A percentile compares a stretch with the other conserved stretches of the same genome.
Evolutionary conservation across 768 basidiomycete species (phyloP).

Genomic region (Amanita rimosa): DNA sequence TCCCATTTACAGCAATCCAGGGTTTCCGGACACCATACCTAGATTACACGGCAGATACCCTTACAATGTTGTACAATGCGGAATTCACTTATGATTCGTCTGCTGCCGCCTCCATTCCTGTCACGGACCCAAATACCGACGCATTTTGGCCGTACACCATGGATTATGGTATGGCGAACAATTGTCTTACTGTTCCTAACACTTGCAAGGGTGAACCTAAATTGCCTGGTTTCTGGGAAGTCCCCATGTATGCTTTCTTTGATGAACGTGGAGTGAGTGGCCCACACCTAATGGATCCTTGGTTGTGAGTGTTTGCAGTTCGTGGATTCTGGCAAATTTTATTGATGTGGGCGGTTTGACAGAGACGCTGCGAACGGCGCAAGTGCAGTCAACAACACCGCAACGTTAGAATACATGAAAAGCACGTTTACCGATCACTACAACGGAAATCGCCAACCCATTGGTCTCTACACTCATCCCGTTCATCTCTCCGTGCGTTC

Average conservation of each 20-base stretch:
- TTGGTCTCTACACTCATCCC: constrained; percentile 76
- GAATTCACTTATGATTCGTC: constrained; percentile 68
- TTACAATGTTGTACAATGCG: constrained; percentile 40
- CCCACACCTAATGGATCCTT: constrained; percentile 73
- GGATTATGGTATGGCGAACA: constrained; percentile 70
- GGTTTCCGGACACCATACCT: constrained; percentile 78
- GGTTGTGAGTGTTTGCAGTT: constrained; percentile 41
- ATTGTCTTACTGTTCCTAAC: constrained; percentile 45
- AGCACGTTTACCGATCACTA: constrained; percentile 67
- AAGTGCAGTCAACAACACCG: constrained; percentile 38
- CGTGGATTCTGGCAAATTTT: neutral
- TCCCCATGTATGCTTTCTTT: constrained; percentile 77
- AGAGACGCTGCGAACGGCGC: constrained; percentile 48
- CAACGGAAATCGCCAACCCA: constrained; percentile 62
- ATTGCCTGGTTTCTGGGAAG: constrained; percentile 74
- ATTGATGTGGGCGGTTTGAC: neutral
- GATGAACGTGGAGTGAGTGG: constrained; percentile 44
- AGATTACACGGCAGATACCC: constrained; percentile 51
- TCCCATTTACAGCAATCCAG: constrained; percentile 48
- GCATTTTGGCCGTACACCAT: constrained; percentile 81
- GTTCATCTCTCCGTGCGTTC: constrained; percentile 54
- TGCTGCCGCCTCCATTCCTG: constrained; percentile 48
- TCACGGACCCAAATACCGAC: constrained; percentile 55
- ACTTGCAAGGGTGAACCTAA: constrained; percentile 61
- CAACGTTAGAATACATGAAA: constrained; percentile 64